Conservation (phyloP, 768 basidiomycete species). For the Crassisporium funariophilum region DNA sequence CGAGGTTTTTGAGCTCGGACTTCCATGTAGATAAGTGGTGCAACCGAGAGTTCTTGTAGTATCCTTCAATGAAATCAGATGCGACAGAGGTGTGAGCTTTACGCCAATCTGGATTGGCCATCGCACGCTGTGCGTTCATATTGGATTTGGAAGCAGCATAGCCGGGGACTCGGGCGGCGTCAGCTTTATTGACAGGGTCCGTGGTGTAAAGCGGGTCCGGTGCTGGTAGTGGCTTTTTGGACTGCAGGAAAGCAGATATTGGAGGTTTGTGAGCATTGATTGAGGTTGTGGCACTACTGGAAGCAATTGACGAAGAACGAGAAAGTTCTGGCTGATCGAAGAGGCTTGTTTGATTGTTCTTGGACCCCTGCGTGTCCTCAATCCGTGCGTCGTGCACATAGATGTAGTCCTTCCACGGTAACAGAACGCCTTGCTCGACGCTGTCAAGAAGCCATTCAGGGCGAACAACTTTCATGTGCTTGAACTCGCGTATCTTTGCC, state of each 20-base stretch:
- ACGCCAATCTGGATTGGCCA: slow-evolving; percentile 87
- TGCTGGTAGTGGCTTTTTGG: slow-evolving; percentile 12
- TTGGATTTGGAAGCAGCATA: slow-evolving; percentile 77
- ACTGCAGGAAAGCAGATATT: slow-evolving; percentile 3
- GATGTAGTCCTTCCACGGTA: slow-evolving; percentile 81
- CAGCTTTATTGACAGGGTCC: slow-evolving; percentile 43
- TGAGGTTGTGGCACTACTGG: not conserved
- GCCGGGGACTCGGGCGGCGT: slow-evolving; percentile 50
- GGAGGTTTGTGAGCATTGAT: not conserved
- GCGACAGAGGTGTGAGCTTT: slow-evolving; percentile 85
- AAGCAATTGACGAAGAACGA: slow-evolving; percentile 5
- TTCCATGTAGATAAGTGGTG: slow-evolving; percentile 95
- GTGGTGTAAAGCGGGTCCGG: slow-evolving; percentile 36
- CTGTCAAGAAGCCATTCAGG: slow-evolving; percentile 91
- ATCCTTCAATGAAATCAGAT: slow-evolving; percentile 85
- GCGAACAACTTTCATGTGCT: slow-evolving; percentile 85
- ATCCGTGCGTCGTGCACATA: slow-evolving; percentile 52
- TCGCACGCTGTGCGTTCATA: slow-evolving; percentile 70
- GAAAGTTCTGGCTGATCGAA: slow-evolving; percentile 6
- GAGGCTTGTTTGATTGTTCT: slow-evolving; percentile 33
- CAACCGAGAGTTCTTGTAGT: slow-evolving; percentile 84
- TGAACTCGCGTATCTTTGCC: slow-evolving; percentile 86
- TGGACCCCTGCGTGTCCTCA: slow-evolving; percentile 52
- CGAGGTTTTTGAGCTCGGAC: slow-evolving; percentile 79
- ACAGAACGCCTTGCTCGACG: slow-evolving; percentile 59